Evolutionary conservation across 2,329 filamentous ascomycete genomes (phyloP).

Genomic region (Piedraia hortae): DNA sequence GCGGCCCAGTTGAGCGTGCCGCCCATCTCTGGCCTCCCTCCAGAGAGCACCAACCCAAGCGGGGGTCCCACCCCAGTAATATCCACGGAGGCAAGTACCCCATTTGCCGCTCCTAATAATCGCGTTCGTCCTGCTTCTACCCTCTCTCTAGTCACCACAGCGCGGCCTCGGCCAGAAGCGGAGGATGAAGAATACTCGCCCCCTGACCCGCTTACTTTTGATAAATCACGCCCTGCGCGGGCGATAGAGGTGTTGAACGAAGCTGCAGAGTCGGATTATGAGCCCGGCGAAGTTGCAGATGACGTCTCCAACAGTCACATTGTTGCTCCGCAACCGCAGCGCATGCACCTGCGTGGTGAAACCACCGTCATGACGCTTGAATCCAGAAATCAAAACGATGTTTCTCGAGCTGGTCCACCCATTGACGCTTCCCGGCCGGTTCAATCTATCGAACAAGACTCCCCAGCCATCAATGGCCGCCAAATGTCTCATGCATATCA

Average conservation of each 20-base stretch:
- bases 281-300: conserved; percentile 12
- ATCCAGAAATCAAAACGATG: no score
- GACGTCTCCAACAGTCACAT: conserved; percentile 19
- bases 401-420: conserved; percentile 5
- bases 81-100: not conserved
- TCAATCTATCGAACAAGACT: conserved; percentile 2
- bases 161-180: conserved; percentile 1
- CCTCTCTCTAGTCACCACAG: conserved; percentile 1
- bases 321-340: conserved; percentile 48
- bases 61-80: not conserved
- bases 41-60: not conserved
- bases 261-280: conserved; percentile 10
- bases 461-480: conserved; percentile 2
- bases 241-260: conserved; percentile 4
- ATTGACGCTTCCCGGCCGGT: conserved; percentile 3
- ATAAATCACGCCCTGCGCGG: conserved; percentile 5
- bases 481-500: conserved; percentile 3
- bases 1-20: no score
- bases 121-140: conserved; percentile 1
- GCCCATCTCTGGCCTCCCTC: conserved; percentile 32
- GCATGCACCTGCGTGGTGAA: no score
- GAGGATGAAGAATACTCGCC: conserved; percentile 12
- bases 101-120: no score
- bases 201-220: conserved; percentile 7
- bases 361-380: no score